phyloP scores from a whole-genome alignment of 2,329 filamentous ascomycete genomes.

The Plenodomus biglobosus region DNA sequence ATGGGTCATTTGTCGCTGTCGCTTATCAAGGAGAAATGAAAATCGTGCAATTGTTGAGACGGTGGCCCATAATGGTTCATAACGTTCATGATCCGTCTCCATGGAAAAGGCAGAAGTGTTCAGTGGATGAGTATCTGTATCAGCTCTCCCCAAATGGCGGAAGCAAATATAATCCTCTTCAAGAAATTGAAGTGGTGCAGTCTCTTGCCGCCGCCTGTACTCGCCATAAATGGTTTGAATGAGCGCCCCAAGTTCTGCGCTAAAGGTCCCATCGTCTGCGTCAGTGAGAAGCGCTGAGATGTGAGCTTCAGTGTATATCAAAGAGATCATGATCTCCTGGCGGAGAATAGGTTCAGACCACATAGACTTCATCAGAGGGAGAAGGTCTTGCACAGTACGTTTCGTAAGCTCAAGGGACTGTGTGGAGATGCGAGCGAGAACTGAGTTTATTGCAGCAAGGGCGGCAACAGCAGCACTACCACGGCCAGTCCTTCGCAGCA shows the following conservation, averaged over 20 bases:
- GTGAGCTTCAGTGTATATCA: slow-evolving; percentile 61
- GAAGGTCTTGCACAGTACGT: slow-evolving; percentile 59
- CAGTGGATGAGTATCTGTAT: slow-evolving; percentile 25
- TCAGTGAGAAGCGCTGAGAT: slow-evolving; percentile 38
- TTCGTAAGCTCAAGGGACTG: slow-evolving; percentile 68
- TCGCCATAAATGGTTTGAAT: slow-evolving; percentile 73
- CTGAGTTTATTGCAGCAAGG: slow-evolving; percentile 72
- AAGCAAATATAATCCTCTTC: slow-evolving; percentile 72
- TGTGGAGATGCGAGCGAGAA: slow-evolving; percentile 66
- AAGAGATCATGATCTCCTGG: slow-evolving; percentile 72
- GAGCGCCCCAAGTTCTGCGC: slow-evolving; percentile 61
- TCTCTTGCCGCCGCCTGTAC: slow-evolving; percentile 71
- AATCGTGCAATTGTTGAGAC: slow-evolving; percentile 46
- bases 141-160: slow-evolving; percentile 46
- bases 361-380: slow-evolving; percentile 72
- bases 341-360: slow-evolving; percentile 68
- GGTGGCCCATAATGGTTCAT: slow-evolving; percentile 41
- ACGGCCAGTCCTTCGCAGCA: slow-evolving; percentile 63
- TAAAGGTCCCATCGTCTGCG: slow-evolving; percentile 26
- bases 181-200: slow-evolving; percentile 49
- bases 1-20: slow-evolving; percentile 17
- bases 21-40: slow-evolving; percentile 38
- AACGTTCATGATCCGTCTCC: slow-evolving; percentile 36
- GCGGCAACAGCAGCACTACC: slow-evolving; percentile 70
- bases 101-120: slow-evolving; percentile 35